Percentiles rank a stretch among this genome's conserved stretches.
These are phyloP conservation scores for Solidago caesia DNA, from an alignment of 129 eudicot species.

Conservation along the genomic window DNA sequence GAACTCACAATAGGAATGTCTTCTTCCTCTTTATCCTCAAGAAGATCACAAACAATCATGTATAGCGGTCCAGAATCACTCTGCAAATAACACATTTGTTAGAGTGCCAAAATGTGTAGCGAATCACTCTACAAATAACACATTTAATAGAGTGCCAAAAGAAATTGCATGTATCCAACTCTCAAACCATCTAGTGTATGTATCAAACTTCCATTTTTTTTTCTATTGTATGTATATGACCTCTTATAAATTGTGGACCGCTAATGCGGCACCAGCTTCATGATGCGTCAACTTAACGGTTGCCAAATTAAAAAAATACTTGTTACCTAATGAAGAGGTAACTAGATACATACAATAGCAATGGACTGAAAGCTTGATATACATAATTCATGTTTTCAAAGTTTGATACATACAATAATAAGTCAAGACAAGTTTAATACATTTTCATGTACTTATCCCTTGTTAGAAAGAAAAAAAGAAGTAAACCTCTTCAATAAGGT, in stretches of 20 bases:
- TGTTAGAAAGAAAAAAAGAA: no score
- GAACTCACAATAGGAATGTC: constrained; percentile 77
- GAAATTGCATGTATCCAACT: not conserved
- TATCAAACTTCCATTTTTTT: not conserved
- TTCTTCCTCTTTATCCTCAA: constrained; percentile 65
- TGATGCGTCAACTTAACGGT: no score
- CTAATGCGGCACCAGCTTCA: no score
- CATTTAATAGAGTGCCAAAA: no score
- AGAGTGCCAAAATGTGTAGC: no score
- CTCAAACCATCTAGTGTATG: not conserved
- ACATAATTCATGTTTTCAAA: no score
- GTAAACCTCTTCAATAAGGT: constrained; percentile 33
- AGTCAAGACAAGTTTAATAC: no score
- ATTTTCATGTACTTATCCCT: not conserved
- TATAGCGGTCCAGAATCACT: constrained; percentile 42
- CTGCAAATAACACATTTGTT: constrained; percentile 30
- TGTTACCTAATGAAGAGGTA: not conserved
- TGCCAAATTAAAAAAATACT: no score
- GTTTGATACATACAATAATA: no score
- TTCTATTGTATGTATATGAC: not conserved
- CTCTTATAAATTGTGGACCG: not conserved
- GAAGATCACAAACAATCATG: constrained; percentile 59
- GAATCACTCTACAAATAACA: no score
- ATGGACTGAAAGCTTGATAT: no score
- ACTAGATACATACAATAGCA: not conserved